Base-by-base conservation (phyloP, 2,329 filamentous ascomycete species). In the Fusarium brachygibbosum region DNA sequence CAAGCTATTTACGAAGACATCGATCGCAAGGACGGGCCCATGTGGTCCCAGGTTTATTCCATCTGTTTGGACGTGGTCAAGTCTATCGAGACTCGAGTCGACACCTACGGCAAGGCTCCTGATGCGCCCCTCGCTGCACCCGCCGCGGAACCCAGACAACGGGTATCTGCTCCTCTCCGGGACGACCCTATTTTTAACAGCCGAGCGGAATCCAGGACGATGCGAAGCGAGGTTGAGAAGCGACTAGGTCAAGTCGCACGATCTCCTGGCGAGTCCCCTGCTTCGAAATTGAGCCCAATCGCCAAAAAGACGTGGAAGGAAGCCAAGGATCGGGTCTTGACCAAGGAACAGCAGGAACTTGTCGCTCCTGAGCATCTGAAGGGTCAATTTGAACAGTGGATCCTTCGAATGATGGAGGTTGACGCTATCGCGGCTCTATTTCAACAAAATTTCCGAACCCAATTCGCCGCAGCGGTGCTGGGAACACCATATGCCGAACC, bases 1-100 rank as follows among this genome's bases (percentile, higher is more conserved):
- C 92, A 91, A 78, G 88, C 89, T 21, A 93, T 98, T 57, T 98
- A 93, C 79, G 88, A 90, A 60, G 95, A 98, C 72, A 92, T 97
- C 65, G 93, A 97, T 71, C 91, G 94, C 63, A 88, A 88, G 55
- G 91, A 91, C 44, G 93, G 91, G 0, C 87, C 93, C 1, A 90
- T 92, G 70, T 97, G 93, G 93, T 88, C 89, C 11, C 93, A 97
- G 73, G 86, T 97, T 48, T 89, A 90, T 65, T 82, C 83, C 19
- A 82, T 90, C 9, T 94, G 93, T 73, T 84, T 95, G 19, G 86
- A 87, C 14, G 85, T 91, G 19, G 84, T 98, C 51, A 88, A 88
- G 69, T 84, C 83, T 13, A 87, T 98, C 50, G 88, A 89, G 58
- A 80, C 80, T 10, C 89, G 93, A 45, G 89, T 97, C 49, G 86